Base-by-base conservation (phyloP, 495 filamentous ascomycete species). In the Penicillium mononematosum region DNA sequence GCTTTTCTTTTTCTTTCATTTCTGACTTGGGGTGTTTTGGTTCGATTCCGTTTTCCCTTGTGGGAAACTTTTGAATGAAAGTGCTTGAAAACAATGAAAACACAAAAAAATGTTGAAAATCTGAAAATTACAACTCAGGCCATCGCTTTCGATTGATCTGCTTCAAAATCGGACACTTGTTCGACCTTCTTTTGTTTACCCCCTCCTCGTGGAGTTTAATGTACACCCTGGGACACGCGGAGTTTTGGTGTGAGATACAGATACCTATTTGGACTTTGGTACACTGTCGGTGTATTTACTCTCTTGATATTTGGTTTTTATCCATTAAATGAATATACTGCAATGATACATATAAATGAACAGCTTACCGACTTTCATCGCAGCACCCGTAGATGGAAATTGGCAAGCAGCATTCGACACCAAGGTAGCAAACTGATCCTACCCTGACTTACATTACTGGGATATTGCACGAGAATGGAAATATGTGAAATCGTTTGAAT, bases 251-350 rank as follows among this genome's bases (percentile, higher is more conserved):
- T 36, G 48, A 56, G 41, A 52, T 45, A 58, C 50, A 55, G 45
- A 55, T 63, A 63, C 60, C 63, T 62, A 62, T 64, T 60, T 61
- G 51, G 22, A 45, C 38, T 60, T 58, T 24, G 32, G 42, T 54
- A 58, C 45, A 52, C 49, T 47, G 49, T 58, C 58, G 25, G 51
- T 58, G 45, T 36, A 47, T 47, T 53, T 52, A 53, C 46, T 53
- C 17, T 55, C 32, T 39, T 29, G 48, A 7, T 55, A 36, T 58
- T 53, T 53, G 45, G n/a, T 38, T 25, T 25, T 53, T 41, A 25
- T 44, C 50, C 53, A 63, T 17, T 29, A 20, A 41, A 45, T 54
- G 19, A 43, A 53, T 45, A 36, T 45, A 45, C 14, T 42, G 49
- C 49, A 41, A 43, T 19, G 20, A 44, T 34, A 53, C 39, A 53